Evolutionary conservation across 1,284 basidiomycete species (phyloP), one percentile per base, ranked within the genome.

Genomic region (Ustanciosporium gigantosporum): DNA sequence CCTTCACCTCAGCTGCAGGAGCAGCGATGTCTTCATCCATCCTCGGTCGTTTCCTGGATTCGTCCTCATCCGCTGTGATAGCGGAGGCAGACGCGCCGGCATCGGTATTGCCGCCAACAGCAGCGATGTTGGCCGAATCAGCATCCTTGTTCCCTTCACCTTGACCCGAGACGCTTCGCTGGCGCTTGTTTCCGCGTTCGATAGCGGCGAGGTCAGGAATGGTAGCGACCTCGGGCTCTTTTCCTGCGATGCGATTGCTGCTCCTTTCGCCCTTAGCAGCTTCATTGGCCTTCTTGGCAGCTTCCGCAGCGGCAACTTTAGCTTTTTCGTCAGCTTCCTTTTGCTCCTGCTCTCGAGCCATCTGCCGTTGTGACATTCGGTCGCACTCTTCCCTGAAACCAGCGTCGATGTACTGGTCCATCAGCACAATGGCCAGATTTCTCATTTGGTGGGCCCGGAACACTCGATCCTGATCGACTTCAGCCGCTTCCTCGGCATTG

Each of bases 371-470:
- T 8, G 89, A 88, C 88, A 94, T 94, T 46, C 88, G 83, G 77
- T 89, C 87, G 77, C 93, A 97, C 76, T 96, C 93, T 23, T 87
- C 71, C 32, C 82, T 82, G 78, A 96, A 89, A 37, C 85, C 83
- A 0, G 85, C 83, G 76, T 98, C 95, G 74, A 96, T 92, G 68
- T 89, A 87, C 56, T 80, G 79, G 68, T 90, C 86, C 46, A 95
- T 84, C 80, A 91, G 88, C 52, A 96, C 86, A 73, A 90, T 84
- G 0, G 91, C 85, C 36, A 91, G 86, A 23, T 87, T 92, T 51
- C 87, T 84, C 91, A 98, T 91, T 43, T 91, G 88, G 57, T 90
- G 87, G 0, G 95, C 89, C 66, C 88, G 88, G 78, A 85, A 87
- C 31, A 84, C 87, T 88, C 74, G 70, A 23, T 76, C 94, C 8